A percentile compares a stretch with the other conserved stretches of the same genome.
Evolutionary conservation across 352 stramenopile genomes (phyloP).

Genomic region (Peronospora belbahrii): DNA sequence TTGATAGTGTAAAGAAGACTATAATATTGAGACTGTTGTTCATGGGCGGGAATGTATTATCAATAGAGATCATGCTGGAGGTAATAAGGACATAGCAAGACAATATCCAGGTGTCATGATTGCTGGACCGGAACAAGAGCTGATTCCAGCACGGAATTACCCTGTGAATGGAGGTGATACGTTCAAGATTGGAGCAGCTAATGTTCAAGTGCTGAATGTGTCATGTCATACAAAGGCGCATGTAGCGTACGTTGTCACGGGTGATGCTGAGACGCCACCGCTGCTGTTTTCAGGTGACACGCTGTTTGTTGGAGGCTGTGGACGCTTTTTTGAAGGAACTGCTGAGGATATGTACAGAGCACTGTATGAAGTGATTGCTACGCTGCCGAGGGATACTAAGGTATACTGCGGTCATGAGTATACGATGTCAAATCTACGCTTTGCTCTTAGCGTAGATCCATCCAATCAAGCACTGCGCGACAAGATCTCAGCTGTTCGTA

Average conservation of each 20-base stretch:
- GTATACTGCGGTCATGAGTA: conserved; percentile 91
- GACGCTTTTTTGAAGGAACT: conserved; percentile 85
- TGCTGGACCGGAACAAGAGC: conserved; percentile 59
- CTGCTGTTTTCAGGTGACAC: conserved; percentile 85
- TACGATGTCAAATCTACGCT: conserved; percentile 89
- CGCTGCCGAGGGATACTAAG: conserved; percentile 77
- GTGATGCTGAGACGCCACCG: conserved; percentile 62
- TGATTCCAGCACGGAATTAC: conserved; percentile 65
- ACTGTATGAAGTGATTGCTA: conserved; percentile 82
- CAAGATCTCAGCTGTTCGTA: conserved; percentile 80
- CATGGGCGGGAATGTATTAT: background rate
- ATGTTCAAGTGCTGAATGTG: conserved; percentile 70
- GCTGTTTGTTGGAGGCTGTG: conserved; percentile 80
- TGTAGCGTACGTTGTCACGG: conserved; percentile 81
- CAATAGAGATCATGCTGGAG: conserved; percentile 67
- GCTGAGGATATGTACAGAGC: conserved; percentile 85
- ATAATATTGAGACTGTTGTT: background rate
- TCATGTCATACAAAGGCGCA: conserved; percentile 81
- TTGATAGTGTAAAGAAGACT: background rate
- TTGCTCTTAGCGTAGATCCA: conserved; percentile 90
- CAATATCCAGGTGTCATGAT: conserved; percentile 65
- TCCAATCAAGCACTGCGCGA: conserved; percentile 81
- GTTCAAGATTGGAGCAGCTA: conserved; percentile 68
- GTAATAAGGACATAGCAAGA: conserved; percentile 59
- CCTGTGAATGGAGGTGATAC: conserved; percentile 69